These are phyloP conservation scores for Paecilomyces niveus DNA, from an alignment of 2,329 filamentous ascomycete genomes.

Conservation along the genomic window DNA sequence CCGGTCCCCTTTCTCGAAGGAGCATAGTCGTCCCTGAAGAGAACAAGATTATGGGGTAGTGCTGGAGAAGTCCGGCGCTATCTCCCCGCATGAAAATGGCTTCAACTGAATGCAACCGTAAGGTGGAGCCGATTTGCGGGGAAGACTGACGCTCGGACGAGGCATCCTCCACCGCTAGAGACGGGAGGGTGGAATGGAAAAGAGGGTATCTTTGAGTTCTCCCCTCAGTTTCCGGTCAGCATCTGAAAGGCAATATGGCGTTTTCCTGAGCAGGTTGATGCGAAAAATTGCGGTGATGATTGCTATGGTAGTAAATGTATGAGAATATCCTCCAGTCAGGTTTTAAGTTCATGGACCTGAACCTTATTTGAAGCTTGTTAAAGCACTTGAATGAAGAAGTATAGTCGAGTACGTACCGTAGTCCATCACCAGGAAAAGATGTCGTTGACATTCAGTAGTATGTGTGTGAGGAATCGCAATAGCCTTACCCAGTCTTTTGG, in stretches of 20 bases:
- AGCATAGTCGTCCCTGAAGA: background rate
- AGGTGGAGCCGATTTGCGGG: background rate
- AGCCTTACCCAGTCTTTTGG: no score
- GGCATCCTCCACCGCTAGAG: background rate
- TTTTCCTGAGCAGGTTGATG: background rate
- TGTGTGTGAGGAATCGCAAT: background rate
- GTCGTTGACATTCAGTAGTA: background rate
- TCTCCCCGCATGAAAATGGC: background rate
- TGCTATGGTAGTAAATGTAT: background rate
- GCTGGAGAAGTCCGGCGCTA: background rate
- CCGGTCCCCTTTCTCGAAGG: background rate
- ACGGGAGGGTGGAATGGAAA: background rate
- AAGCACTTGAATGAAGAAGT: background rate
- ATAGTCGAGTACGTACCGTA: no score
- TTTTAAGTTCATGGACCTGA: background rate
- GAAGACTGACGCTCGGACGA: background rate
- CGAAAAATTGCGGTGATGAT: background rate
- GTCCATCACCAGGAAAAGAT: background rate
- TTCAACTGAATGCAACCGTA: background rate
- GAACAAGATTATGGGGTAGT: background rate
- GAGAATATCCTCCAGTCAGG: background rate
- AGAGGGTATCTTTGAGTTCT: no score
- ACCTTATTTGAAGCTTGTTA: background rate
- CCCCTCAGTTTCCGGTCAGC: background rate
- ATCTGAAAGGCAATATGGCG: background rate